Percentiles rank a stretch among this genome's conserved stretches.
Conservation (phyloP, 306 rosid species). For the Lotus japonicus region DNA sequence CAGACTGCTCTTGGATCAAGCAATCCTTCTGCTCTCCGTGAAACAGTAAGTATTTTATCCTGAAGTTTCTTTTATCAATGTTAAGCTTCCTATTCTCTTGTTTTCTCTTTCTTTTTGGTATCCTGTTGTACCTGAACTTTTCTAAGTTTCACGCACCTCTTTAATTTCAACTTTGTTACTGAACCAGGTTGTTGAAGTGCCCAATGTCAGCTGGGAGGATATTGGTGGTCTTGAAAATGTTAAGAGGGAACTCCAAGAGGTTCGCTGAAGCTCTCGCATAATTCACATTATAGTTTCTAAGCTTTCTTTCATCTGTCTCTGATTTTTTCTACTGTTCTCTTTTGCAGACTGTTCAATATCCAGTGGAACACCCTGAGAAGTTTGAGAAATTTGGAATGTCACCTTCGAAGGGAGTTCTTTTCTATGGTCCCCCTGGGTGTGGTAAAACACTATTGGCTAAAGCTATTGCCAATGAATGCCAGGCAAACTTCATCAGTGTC, state of each 20-base stretch:
- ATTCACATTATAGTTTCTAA: background rate
- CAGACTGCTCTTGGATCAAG: conserved; percentile 93
- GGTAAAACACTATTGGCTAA: conserved; percentile 96
- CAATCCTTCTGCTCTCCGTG: conserved; percentile 97
- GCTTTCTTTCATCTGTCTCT: background rate
- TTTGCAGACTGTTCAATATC: conserved; percentile 95
- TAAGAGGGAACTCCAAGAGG: conserved; percentile 99
- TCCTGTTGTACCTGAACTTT: background rate
- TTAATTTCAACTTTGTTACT: conserved; percentile 21
- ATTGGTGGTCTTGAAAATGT: conserved; percentile 99
- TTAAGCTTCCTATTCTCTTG: background rate
- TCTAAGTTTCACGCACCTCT: background rate
- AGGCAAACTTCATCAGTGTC: conserved; percentile 93
- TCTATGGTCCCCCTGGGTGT: conserved; percentile 99
- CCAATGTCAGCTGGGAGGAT: conserved; percentile 88
- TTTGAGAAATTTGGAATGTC: conserved; percentile 98
- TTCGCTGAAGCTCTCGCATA: conserved; percentile 16
- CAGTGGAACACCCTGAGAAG: conserved; percentile 98
- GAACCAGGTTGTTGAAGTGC: conserved; percentile 91
- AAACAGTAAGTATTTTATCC: conserved; percentile 60
- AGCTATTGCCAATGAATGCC: conserved; percentile 98
- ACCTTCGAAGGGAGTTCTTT: conserved; percentile 97
- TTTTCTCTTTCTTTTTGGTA: conserved; percentile 3
- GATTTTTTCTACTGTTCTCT: background rate
- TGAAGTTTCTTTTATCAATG: background rate